Evolutionary conservation across 352 stramenopile species (phyloP), one percentile per base, ranked within the genome.

Genomic region (Lagenidium giganteum): DNA sequence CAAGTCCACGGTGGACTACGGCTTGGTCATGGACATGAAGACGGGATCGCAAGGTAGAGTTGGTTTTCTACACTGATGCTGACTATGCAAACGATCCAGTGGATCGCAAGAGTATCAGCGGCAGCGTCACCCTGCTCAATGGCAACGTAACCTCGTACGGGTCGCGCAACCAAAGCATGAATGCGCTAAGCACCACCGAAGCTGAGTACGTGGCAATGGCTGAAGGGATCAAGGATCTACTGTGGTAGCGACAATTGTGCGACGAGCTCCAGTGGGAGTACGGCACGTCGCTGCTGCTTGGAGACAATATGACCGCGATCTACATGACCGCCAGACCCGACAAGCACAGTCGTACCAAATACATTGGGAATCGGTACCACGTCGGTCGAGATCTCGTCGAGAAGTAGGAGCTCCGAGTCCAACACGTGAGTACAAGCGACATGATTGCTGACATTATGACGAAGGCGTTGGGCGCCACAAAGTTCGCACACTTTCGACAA

Each of bases 141-240:
- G 36, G 35, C 3, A 58, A 58, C 22, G 42, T 45, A 0, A 44
- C 53, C 11, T 50, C 38, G n/a, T 45, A 58, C 14, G 29, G 17
- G 8, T 53, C 50, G 2, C 32, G 35, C 2, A 52, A 57, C 23
- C 45, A 58, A 17, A 28, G 12, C 3, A 31, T 58, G 16, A 58
- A 52, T 21, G 30, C 50, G 1, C 42, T 35, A 16, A 58, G 36
- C 30, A 58, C 50, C 3, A 41, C 32, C 2, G 42, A 58, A 35
- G 34, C 42, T 3, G 50, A 47, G 42, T 51, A 51, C 12, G 23
- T 57, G 20, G 41, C 49, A 0, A 47, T 51, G 34, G 26, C 16
- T 5, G 34, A 56, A 13, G 20, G 26, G 0, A 45, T 26, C 4
- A 34, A 40, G 11, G 41, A 57, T 18, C n/a, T 57, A 2, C 27